These are phyloP conservation scores for Daldinia eschscholtzii DNA, from an alignment of 2,329 filamentous ascomycete genomes.

Conservation along the genomic window DNA sequence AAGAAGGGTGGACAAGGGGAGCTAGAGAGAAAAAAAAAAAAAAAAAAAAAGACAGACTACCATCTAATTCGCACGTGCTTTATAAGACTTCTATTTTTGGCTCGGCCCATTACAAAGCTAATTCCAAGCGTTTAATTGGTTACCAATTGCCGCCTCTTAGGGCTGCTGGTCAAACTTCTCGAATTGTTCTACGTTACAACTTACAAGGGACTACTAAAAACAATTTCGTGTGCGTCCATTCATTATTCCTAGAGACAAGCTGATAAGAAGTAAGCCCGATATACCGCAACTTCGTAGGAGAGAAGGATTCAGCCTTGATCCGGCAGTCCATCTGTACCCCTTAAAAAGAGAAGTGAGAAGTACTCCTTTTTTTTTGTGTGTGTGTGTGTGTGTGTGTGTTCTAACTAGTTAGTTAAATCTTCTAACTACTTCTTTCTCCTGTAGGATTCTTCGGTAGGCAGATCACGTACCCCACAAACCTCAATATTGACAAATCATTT, in stretches of 20 bases:
- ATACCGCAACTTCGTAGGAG: conserved; percentile 17
- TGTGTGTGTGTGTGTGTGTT: not conserved
- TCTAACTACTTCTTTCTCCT: conserved; percentile 3
- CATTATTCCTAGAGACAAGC: conserved; percentile 2
- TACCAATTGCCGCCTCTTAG: conserved; percentile 39
- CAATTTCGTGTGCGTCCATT: not conserved
- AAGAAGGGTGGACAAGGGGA: conserved; percentile 11
- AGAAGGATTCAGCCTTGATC: not conserved
- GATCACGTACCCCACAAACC: conserved; percentile 23
- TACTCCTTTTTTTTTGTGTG: not conserved
- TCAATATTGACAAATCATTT: conserved; percentile 32
- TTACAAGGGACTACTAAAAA: conserved; percentile 4
- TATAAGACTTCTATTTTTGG: conserved; percentile 50
- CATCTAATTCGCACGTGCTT: conserved; percentile 42
- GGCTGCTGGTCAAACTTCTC: conserved; percentile 47
- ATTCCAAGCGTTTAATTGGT: conserved; percentile 38
- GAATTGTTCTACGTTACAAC: conserved; percentile 27
- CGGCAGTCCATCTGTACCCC: not conserved
- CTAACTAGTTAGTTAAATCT: not conserved
- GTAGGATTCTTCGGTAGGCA: conserved; percentile 14
- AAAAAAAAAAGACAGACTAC: not conserved
- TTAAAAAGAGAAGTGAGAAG: not conserved
- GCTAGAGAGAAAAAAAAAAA: not conserved
- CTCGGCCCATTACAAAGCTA: conserved; percentile 46
- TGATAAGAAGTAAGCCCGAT: conserved; percentile 15